Percentiles rank a stretch among this genome's conserved stretches.
Evolutionary conservation across 352 stramenopile genomes (phyloP).

Genomic region (Globisporangium nagaii): DNA sequence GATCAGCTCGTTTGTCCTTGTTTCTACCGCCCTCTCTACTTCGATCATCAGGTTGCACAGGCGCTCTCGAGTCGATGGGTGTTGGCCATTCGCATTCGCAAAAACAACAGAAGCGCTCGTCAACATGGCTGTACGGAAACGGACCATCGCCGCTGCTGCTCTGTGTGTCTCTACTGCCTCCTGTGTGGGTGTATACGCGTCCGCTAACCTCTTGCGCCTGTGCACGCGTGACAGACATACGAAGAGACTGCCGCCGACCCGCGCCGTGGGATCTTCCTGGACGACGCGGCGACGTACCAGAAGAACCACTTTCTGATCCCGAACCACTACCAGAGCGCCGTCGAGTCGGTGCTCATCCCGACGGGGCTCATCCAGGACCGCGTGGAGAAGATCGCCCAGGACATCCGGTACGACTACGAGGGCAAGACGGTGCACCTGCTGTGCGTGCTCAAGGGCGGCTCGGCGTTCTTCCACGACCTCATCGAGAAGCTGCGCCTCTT

Average conservation of each 20-base stretch:
- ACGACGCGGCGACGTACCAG: slow-evolving; percentile 52
- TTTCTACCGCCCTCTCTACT: too few species aligned
- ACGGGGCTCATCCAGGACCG: slow-evolving; percentile 88
- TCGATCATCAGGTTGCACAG: too few species aligned
- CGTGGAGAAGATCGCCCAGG: slow-evolving; percentile 89
- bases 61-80: too few species aligned
- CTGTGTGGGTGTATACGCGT: not conserved
- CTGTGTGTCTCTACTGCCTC: not conserved
- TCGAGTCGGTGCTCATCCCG: slow-evolving; percentile 88
- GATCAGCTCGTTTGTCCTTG: too few species aligned
- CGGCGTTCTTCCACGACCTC: slow-evolving; percentile 87
- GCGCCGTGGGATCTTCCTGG: slow-evolving; percentile 51
- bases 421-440: slow-evolving; percentile 89
- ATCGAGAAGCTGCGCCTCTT: slow-evolving; percentile 79
- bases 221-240: not conserved
- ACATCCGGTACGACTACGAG: slow-evolving; percentile 88
- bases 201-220: not conserved
- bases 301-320: slow-evolving; percentile 80
- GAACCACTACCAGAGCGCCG: slow-evolving; percentile 71
- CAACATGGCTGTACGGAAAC: too few species aligned
- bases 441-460: slow-evolving; percentile 90
- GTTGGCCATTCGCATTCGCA: too few species aligned
- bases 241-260: slow-evolving; percentile 17
- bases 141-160: too few species aligned
- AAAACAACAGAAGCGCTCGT: too few species aligned